Evolutionary conservation across 164 flowering plant species (phyloP), one percentile per base, ranked within the genome.

Genomic region (Malania oleifera): DNA sequence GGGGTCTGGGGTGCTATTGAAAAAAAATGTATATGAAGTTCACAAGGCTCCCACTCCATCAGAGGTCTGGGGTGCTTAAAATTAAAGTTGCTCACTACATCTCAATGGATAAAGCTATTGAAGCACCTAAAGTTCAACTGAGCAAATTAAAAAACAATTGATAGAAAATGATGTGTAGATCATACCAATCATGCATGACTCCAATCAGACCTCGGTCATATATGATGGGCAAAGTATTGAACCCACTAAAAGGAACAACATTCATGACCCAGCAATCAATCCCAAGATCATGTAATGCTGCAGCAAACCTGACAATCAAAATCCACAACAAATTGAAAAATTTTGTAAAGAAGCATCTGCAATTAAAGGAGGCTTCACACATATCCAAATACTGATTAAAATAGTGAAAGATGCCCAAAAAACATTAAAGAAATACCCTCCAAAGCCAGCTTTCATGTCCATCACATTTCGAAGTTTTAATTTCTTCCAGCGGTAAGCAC

Each of bases 131-230:
- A 31, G 35, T 31, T 31, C 35, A 31, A 31, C 35, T 9, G 9
- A 9, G 35, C 35, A 31, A 31, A 31, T 4, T 31, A 31, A 31
- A 31, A 31, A 31, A 31, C 35, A 31, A 31, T 31, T 4, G 9
- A 31, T 31, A 31, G 35, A 31, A 9, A 31, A 31, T 4, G 48
- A 44, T 22, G 14, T 7, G 24, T 38, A 22, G 27, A 9, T 37
- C 57, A 20, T 72, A 76, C 80, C 77, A 73, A 45, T 73, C 80
- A 50, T 76, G 88, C 79, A 75, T 70, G 35, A 78, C 88, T 64
- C 83, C 85, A 24, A 83, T 68, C 13, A 83, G 76, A 52, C 88
- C 85, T 54, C 84, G 83, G 49, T 83, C 88, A 66, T 73, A 80
- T 54, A 83, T 77, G 27, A 77, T 77, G 27, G 88, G 82, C 64